phyloP scores from a whole-genome alignment of 2,329 filamentous ascomycete genomes.

The Claviceps pazoutovae region DNA sequence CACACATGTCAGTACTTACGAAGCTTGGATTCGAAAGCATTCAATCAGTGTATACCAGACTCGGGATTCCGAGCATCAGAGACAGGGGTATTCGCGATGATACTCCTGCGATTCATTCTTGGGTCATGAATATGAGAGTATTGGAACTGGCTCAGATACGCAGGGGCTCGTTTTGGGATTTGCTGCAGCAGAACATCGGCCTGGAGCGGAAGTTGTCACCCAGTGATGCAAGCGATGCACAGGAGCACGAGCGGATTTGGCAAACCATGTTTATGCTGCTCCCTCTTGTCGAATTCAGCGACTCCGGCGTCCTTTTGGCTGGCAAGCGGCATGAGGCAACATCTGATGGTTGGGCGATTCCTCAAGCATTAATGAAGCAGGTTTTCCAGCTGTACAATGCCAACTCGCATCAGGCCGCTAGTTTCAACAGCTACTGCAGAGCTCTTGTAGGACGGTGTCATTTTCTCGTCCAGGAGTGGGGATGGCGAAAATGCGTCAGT shows the following conservation, averaged over 20 bases:
- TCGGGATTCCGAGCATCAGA: constrained; percentile 30
- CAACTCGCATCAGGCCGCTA: constrained; percentile 40
- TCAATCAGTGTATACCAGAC: constrained; percentile 30
- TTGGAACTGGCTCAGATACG: constrained; percentile 36
- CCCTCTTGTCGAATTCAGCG: constrained; percentile 46
- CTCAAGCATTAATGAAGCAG: constrained; percentile 40
- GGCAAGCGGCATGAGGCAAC: constrained; percentile 16
- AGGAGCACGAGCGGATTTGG: constrained; percentile 43
- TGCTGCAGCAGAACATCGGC: constrained; percentile 32
- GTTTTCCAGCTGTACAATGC: constrained; percentile 44
- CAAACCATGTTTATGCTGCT: constrained; percentile 44
- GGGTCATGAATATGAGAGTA: constrained; percentile 43
- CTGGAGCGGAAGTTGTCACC: constrained; percentile 19
- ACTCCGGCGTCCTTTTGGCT: constrained; percentile 31
- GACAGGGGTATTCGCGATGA: constrained; percentile 39
- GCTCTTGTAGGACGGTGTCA: constrained; percentile 47
- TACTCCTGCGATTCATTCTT: constrained; percentile 33
- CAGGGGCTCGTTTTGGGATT: constrained; percentile 46
- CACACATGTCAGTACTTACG: constrained; percentile 27
- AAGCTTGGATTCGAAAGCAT: constrained; percentile 28
- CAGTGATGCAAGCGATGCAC: constrained; percentile 22
- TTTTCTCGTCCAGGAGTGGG: constrained; percentile 50
- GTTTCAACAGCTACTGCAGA: constrained; percentile 53
- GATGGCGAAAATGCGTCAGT: constrained; percentile 44
- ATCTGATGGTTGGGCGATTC: constrained; percentile 45